A percentile compares a stretch with the other conserved stretches of the same genome.
Conservation (phyloP, 305 asterid genomes). For the Fraxinus floribunda region DNA sequence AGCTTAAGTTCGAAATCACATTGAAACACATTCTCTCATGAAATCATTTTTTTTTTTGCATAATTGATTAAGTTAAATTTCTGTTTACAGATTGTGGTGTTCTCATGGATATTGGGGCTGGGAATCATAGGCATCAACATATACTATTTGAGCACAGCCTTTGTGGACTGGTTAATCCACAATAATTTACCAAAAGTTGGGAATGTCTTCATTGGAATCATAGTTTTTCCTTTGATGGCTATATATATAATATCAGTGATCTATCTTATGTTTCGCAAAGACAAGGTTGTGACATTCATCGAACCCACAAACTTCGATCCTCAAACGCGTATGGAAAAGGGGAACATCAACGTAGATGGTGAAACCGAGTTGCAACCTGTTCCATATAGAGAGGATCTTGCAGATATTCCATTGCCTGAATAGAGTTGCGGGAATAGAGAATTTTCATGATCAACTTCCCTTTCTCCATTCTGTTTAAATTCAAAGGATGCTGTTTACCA, state of each 20-base stretch:
- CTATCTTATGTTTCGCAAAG: conserved; percentile 77
- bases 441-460: neutral
- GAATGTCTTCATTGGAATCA: conserved; percentile 60
- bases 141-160: conserved; percentile 68
- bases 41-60: neutral
- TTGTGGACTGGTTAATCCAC: conserved; percentile 69
- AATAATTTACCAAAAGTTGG: conserved; percentile 61
- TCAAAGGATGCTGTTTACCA: neutral
- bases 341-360: conserved; percentile 22
- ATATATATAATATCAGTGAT: conserved; percentile 48
- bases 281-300: conserved; percentile 51
- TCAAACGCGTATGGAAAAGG: conserved; percentile 49
- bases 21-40: neutral
- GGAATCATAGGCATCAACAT: conserved; percentile 87
- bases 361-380: conserved; percentile 28
- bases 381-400: conserved; percentile 72
- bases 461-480: neutral
- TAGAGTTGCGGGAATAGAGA: conserved; percentile 7
- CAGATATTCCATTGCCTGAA: conserved; percentile 51
- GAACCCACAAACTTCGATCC: conserved; percentile 46
- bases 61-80: neutral
- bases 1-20: neutral
- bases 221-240: conserved; percentile 76
- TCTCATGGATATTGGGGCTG: conserved; percentile 77
- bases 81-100: conserved; percentile 55